phyloP scores from a whole-genome alignment of 768 basidiomycete genomes.

The Termitomyces bulborhizus region DNA sequence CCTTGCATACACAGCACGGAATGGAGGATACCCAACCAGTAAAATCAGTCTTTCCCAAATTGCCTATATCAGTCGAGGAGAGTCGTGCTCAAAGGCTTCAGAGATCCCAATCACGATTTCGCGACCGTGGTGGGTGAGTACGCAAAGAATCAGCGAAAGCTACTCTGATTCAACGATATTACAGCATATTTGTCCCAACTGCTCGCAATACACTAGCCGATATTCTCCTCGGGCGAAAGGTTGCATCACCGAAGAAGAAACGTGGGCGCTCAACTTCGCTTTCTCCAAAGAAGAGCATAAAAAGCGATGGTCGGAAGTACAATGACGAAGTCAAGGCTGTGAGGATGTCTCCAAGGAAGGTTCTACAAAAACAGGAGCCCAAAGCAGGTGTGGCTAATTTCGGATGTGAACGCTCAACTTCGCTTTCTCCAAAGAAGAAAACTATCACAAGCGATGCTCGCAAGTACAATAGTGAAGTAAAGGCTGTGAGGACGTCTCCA shows the following conservation, averaged over 20 bases:
- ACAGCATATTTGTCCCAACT: slow-evolving; percentile 17
- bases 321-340: not conserved
- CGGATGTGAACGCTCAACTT: slow-evolving; percentile 18
- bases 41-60: slow-evolving; percentile 1
- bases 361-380: slow-evolving; percentile 3
- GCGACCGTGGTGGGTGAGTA: slow-evolving; percentile 61
- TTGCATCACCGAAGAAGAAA: slow-evolving; percentile 36
- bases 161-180: not conserved
- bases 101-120: slow-evolving; percentile 59
- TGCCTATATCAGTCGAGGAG: slow-evolving; percentile 35
- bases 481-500: slow-evolving; percentile 11
- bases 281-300: slow-evolving; percentile 21
- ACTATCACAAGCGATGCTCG: slow-evolving; percentile 1
- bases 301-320: not conserved
- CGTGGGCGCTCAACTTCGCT: slow-evolving; percentile 22
- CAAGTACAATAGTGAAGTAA: not conserved
- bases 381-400: slow-evolving; percentile 3
- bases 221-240: slow-evolving; percentile 18
- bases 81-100: slow-evolving; percentile 56
- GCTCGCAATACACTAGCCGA: slow-evolving; percentile 15
- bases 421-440: slow-evolving; percentile 22
- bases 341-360: slow-evolving; percentile 12
- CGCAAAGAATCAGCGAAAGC: not conserved
- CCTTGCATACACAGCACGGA: not conserved
- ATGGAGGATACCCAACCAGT: slow-evolving; percentile 2